phyloP scores from a whole-genome alignment of 2,329 filamentous ascomycete genomes.

The Aspergillus tubingensis region DNA sequence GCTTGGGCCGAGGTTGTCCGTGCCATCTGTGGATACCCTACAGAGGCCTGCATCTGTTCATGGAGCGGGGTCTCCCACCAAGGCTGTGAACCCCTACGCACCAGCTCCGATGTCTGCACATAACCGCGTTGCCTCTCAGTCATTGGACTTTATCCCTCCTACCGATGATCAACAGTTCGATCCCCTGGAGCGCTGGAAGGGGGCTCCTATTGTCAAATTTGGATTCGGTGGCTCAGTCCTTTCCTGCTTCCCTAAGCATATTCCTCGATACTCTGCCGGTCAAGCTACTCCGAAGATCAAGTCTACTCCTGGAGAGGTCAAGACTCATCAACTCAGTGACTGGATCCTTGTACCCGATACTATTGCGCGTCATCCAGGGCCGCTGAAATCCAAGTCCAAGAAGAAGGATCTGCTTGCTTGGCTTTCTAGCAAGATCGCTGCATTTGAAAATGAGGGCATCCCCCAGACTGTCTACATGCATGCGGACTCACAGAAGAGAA shows the following conservation, averaged over 20 bases:
- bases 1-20: constrained; percentile 49
- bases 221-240: constrained; percentile 81
- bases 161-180: constrained; percentile 64
- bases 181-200: constrained; percentile 85
- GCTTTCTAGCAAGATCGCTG: constrained; percentile 75
- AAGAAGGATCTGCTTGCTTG: constrained; percentile 90
- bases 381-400: constrained; percentile 84
- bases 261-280: constrained; percentile 80
- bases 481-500: constrained; percentile 61
- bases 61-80: constrained; percentile 46
- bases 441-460: constrained; percentile 60
- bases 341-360: constrained; percentile 70
- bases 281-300: constrained; percentile 75
- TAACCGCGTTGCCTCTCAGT: constrained; percentile 48
- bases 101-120: constrained; percentile 36
- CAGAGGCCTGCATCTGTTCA: constrained; percentile 59
- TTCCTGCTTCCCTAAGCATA: constrained; percentile 83
- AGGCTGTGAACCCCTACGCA: constrained; percentile 39
- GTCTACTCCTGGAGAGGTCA: constrained; percentile 78
- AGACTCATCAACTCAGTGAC: constrained; percentile 73
- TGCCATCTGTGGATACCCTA: constrained; percentile 48
- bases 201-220: constrained; percentile 82
- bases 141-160: constrained; percentile 59
- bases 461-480: constrained; percentile 52
- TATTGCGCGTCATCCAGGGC: constrained; percentile 82